Conservation (phyloP, 352 stramenopile species). For the Pythium aristosporum region DNA sequence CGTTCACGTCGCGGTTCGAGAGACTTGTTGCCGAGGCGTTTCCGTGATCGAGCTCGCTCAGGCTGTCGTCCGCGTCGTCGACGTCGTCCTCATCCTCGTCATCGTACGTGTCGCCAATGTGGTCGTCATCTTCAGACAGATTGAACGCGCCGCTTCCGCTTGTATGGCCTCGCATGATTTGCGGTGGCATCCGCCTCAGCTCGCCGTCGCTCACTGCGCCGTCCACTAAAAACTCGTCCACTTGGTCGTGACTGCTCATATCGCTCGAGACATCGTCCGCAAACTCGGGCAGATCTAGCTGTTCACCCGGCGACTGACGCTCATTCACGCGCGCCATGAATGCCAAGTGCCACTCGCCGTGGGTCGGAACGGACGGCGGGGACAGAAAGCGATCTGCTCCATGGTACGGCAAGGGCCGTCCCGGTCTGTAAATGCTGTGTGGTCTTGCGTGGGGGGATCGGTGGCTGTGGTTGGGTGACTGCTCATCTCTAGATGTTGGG, state of each 20-base stretch:
- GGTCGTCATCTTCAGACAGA: conserved; percentile 15
- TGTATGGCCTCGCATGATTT: not conserved
- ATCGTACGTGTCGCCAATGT: conserved; percentile 1
- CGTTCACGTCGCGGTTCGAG: conserved; percentile 64
- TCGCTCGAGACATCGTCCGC: conserved; percentile 21
- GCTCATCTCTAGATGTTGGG: not conserved
- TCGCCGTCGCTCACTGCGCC: conserved; percentile 18
- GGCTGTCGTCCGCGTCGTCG: not conserved
- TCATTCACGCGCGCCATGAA: conserved; percentile 18
- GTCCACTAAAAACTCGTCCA: conserved; percentile 14
- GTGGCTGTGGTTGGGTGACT: too few relatives aligned
- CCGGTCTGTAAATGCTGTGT: not conserved
- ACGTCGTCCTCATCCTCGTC: conserved; percentile 7
- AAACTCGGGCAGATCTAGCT: conserved; percentile 24
- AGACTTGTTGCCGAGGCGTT: conserved; percentile 9
- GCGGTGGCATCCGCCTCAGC: conserved; percentile 1
- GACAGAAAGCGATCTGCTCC: not conserved
- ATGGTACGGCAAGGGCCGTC: conserved; percentile 1
- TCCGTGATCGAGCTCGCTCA: conserved; percentile 4
- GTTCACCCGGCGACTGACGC: conserved; percentile 10
- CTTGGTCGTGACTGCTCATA: conserved; percentile 15
- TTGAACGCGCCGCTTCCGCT: conserved; percentile 10
- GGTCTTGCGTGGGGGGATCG: too few relatives aligned
- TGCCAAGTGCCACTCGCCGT: conserved; percentile 18
- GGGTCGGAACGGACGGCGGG: not conserved